Evolutionary conservation across 805 yeast species (phyloP), one percentile per base, ranked within the genome.

Genomic region (Sungouiella thailandica): DNA sequence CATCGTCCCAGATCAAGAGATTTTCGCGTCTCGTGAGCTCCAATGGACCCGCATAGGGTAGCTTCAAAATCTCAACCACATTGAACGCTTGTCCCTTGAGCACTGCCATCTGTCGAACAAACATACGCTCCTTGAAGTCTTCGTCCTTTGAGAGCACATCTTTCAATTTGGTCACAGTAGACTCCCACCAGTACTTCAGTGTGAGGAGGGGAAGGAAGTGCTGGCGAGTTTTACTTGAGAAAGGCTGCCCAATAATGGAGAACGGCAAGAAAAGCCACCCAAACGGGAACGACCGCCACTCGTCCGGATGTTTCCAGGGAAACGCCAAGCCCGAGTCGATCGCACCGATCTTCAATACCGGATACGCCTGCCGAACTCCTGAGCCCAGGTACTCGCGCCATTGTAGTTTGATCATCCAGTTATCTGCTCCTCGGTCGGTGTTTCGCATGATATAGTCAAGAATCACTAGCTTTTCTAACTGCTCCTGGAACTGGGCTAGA

Each of bases 251-350:
- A 32, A 82, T 76, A 5, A 82, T 52, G 8, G 74, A 63, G 9
- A 72, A 55, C 1, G 89, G 89, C 22, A 82, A 55, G 46, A 76
- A 80, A 17, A 82, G 57, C 90, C 90, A 82, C 0, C 89, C 89
- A 57, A 72, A 82, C 0, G 89, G 89, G 46, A 78, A 82, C 1
- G 85, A 78, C 35, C 89, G 58, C 86, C 88, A 80, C 49, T 80
- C 87, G 54, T 82, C 84, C 0, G 89, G 89, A 43, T 80, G 86
- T 47, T 82, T 81, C 87, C 87, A 82, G 4, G 90, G 89, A 46
- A 78, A 81, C 0, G 88, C 69, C 19, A 82, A 60, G 0, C 88
- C 88, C 11, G 84, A 79, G 47, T 82, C 89, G 28, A 82, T 82
- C 1, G 89, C 90, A 2, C 85, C 87, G 19, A 82, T 64, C 32